Base-by-base conservation (phyloP, 1,284 basidiomycete species). In the Phaffia rhodozyma region DNA sequence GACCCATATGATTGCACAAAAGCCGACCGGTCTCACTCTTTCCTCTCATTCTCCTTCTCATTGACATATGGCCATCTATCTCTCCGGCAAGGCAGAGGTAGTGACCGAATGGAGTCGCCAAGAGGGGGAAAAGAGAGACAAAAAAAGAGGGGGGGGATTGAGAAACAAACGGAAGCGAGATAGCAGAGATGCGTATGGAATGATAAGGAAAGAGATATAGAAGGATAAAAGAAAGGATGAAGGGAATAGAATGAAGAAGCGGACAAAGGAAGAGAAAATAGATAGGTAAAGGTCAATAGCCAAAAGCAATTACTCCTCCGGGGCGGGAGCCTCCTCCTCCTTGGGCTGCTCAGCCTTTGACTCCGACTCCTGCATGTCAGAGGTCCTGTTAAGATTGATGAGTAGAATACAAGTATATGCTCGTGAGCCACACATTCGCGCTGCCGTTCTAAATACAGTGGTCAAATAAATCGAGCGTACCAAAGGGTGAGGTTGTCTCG, bases 401-500 rank as follows among this genome's bases (percentile, higher is more conserved):
- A 21, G 5, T 5, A 49, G 38, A 21, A 21, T 21, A 47, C 21
- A 27, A 27, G 21, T 4, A 25, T 21, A 6, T 2, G 27, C 13
- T 43, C 38, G 61, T 62, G 32, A 62, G 20, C 9, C 1, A 34
- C 32, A 3, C 1, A 2, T 55, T 5, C 25, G 6, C 6, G 11
- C 23, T n/a, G 54, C 1, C 13, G 2, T 16, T 5, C 38, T 7
- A 16, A 43, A 43, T 5, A 11, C 38, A 7, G 2, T 16, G 13
- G 13, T 43, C 38, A 11, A 21, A 20, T 48, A 58, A 20, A 21
- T 51, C 16, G 21, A 34, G 32, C 62, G 47, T 29, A 63, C 92
- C 92, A 97, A 74, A 94, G 83, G 58, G 93, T 97, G 63, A 98
- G 81, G 85, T 98, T 97, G 80, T 98, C 94, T 75, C 96, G 86